These are phyloP conservation scores for Reticulascus tulasneorum DNA, from an alignment of 2,329 filamentous ascomycete species.

Conservation along the genomic window DNA sequence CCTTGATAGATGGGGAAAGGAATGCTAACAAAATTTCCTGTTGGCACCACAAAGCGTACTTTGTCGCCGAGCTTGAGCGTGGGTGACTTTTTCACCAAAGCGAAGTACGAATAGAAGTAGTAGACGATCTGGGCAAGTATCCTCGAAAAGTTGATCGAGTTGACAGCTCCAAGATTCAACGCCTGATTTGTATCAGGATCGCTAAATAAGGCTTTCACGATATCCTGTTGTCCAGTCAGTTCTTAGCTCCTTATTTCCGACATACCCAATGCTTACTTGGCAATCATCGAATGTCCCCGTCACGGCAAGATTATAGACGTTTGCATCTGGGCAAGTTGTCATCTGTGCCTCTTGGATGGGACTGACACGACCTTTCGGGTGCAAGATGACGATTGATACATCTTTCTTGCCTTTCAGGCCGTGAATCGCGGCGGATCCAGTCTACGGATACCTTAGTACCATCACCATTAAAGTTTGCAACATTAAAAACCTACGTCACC, in stretches of 20 bases:
- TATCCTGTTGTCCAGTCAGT: constrained; percentile 53
- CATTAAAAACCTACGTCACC: no score
- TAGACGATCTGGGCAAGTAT: constrained; percentile 96
- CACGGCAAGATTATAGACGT: constrained; percentile 89
- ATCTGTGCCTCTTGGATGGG: constrained; percentile 95
- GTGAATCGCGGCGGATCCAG: constrained; percentile 93
- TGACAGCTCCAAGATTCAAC: constrained; percentile 85
- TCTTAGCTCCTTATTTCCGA: background rate
- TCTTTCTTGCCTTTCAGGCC: constrained; percentile 94
- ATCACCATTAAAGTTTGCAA: constrained; percentile 15
- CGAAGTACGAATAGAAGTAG: constrained; percentile 94
- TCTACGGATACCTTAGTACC: no score
- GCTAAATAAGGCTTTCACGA: constrained; percentile 87
- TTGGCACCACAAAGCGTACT: constrained; percentile 84
- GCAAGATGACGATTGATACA: constrained; percentile 91
- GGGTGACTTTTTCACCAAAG: constrained; percentile 57
- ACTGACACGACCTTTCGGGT: constrained; percentile 85
- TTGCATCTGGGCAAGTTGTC: constrained; percentile 86
- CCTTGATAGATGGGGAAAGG: background rate
- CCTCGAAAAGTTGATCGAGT: constrained; percentile 94
- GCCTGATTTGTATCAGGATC: constrained; percentile 79
- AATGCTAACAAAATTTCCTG: constrained; percentile 97
- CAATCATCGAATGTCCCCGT: constrained; percentile 94
- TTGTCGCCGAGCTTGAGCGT: constrained; percentile 62
- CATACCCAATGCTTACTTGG: constrained; percentile 53